Percentiles rank a stretch among this genome's conserved stretches.
Conservation (phyloP, 169 alveolate species). For the Plasmodium falciparum region DNA sequence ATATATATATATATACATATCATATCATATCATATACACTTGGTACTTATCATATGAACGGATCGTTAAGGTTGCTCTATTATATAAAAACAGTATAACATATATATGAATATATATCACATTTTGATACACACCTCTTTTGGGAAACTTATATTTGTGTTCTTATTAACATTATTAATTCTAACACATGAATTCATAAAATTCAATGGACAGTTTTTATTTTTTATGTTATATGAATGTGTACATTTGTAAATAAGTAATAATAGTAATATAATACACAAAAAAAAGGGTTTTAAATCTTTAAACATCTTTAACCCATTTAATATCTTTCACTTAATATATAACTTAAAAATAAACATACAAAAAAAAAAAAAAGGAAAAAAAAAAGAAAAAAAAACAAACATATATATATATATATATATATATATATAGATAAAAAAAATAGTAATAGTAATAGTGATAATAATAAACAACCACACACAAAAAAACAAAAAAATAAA, state of each 20-base stretch:
- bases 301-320: constrained; percentile 41
- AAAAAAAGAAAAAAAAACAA: constrained; percentile 5
- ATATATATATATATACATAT: background rate
- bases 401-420: background rate
- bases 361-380: constrained; percentile 2
- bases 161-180: constrained; percentile 2
- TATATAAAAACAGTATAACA: background rate
- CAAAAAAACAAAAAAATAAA: too few species aligned
- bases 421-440: too few species aligned
- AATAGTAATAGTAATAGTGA: too few species aligned
- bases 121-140: background rate
- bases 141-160: background rate
- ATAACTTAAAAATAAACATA: constrained; percentile 5
- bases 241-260: constrained; percentile 37
- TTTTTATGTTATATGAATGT: constrained; percentile 26
- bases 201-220: constrained; percentile 17
- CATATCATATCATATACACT: background rate
- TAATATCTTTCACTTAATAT: background rate
- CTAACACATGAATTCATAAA: constrained; percentile 26
- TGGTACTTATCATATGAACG: background rate
- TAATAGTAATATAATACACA: constrained; percentile 18
- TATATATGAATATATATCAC: too few species aligned
- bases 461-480: too few species aligned
- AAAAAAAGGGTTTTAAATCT: constrained; percentile 32
- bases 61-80: background rate